Evolutionary conservation across 1,284 basidiomycete genomes (phyloP), one percentile per base, ranked within the genome.

Genomic region (Coniferiporia sulphurascens): DNA sequence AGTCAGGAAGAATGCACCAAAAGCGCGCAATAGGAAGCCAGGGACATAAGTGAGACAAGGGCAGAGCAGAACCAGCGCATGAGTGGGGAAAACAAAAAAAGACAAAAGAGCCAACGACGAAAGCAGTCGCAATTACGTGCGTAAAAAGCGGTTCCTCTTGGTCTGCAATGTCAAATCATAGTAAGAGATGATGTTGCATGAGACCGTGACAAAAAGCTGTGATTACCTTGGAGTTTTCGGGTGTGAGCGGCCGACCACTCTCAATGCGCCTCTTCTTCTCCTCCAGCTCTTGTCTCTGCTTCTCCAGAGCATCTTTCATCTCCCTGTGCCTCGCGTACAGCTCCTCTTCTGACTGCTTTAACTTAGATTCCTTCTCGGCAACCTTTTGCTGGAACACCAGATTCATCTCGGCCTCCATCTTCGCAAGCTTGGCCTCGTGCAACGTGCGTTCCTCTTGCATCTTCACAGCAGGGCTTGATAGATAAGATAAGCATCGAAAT

Each of bases 321-420:
- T 98, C 95, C 73, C 93, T 89, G 80, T 98, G 95, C 64, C 95
- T 87, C 58, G 94, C 91, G 71, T 98, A 98, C 15, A 98, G 83
- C 78, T 98, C 95, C 75, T 98, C 95, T 76, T 98, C 95, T 59
- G 90, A 93, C 75, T 98, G 95, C 79, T 97, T 98, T 72, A 98
- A 82, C 76, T 98, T 98, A 64, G 92, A 84, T 73, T 98, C 95
- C 80, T 98, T 98, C 75, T 98, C 95, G 73, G 94, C 92, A 56
- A 98, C 95, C 76, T 98, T 98, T 76, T 98, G 95, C 73, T 95
- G 93, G 91, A 98, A 98, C 67, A 98, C 95, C 90, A 94, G 92
- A 84, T 95, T 95, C 94, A 97, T 96, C 82, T 98, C 95, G 60
- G 93, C 90, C 78, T 98, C 95, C 95, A 98, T 98, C 87, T 98